These are phyloP conservation scores for Rheum nobile DNA, from an alignment of 148 eudicot genomes.

Conservation along the genomic window DNA sequence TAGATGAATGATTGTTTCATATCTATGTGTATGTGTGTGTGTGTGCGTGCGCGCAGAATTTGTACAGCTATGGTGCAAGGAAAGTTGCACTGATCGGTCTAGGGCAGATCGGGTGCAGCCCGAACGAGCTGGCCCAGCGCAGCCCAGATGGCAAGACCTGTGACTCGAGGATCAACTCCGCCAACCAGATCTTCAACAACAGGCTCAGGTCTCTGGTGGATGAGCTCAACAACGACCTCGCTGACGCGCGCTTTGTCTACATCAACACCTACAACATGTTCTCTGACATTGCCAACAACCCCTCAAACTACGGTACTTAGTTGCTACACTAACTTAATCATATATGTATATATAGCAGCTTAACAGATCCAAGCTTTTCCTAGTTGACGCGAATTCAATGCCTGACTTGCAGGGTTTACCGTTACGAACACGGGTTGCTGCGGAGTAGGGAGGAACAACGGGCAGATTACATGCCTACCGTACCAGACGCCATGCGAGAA, in stretches of 20 bases:
- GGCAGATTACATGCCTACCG: slow-evolving; percentile 81
- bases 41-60: slow-evolving; percentile 12
- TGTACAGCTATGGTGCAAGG: slow-evolving; percentile 55
- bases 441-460: slow-evolving; percentile 84
- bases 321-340: neutral
- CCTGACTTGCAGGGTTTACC: slow-evolving; percentile 41
- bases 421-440: slow-evolving; percentile 67
- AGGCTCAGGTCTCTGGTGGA: slow-evolving; percentile 31
- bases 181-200: slow-evolving; percentile 32
- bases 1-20: neutral
- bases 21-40: neutral
- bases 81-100: slow-evolving; percentile 36
- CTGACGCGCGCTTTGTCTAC: slow-evolving; percentile 31
- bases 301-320: slow-evolving; percentile 20
- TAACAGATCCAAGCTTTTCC: no score
- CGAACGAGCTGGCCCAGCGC: slow-evolving; percentile 60
- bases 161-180: slow-evolving; percentile 27
- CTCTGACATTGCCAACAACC: slow-evolving; percentile 19
- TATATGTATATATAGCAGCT: no score
- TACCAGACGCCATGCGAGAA: slow-evolving; percentile 51
- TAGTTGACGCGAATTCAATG: neutral
- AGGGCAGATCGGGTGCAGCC: slow-evolving; percentile 61
- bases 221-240: slow-evolving; percentile 18
- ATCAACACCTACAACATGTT: slow-evolving; percentile 39
- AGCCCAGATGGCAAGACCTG: slow-evolving; percentile 63